Percentiles rank a stretch among this genome's conserved stretches.
phyloP scores from a whole-genome alignment of 192 early-diverging fungal species.

The Coemansia sp. region DNA sequence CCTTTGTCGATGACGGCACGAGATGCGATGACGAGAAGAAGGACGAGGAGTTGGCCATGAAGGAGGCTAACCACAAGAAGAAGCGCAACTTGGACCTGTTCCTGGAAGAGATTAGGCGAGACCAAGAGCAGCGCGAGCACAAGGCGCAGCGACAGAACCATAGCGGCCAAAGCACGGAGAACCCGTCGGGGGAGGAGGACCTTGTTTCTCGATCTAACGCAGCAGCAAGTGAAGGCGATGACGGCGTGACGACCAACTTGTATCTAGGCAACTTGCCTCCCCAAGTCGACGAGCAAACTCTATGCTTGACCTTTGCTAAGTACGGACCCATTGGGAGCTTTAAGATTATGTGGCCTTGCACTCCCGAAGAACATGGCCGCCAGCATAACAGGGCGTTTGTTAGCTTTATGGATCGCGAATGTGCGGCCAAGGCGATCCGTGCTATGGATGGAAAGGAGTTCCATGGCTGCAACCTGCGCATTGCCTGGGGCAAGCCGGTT shows the following conservation, averaged over 20 bases:
- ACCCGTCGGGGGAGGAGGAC: not conserved
- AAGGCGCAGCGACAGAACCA: conserved; percentile 16
- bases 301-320: conserved; percentile 74
- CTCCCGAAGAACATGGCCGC: conserved; percentile 75
- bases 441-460: conserved; percentile 66
- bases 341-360: conserved; percentile 96
- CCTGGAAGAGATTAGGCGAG: conserved; percentile 79
- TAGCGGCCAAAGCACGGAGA: not conserved
- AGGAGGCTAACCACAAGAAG: conserved; percentile 38
- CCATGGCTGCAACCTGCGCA: conserved; percentile 44
- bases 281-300: conserved; percentile 63
- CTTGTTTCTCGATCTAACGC: conserved; percentile 1
- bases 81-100: conserved; percentile 84
- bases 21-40: not conserved
- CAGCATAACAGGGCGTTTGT: conserved; percentile 84
- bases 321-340: conserved; percentile 87
- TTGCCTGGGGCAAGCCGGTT: conserved; percentile 85
- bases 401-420: conserved; percentile 77
- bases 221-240: conserved; percentile 53
- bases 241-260: conserved; percentile 78
- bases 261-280: conserved; percentile 81
- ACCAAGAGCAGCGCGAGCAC: conserved; percentile 66
- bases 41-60: not conserved
- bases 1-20: not conserved
- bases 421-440: conserved; percentile 67